Evolutionary conservation across 306 rosid genomes (phyloP).

Genomic region (Lagenaria siceraria): DNA sequence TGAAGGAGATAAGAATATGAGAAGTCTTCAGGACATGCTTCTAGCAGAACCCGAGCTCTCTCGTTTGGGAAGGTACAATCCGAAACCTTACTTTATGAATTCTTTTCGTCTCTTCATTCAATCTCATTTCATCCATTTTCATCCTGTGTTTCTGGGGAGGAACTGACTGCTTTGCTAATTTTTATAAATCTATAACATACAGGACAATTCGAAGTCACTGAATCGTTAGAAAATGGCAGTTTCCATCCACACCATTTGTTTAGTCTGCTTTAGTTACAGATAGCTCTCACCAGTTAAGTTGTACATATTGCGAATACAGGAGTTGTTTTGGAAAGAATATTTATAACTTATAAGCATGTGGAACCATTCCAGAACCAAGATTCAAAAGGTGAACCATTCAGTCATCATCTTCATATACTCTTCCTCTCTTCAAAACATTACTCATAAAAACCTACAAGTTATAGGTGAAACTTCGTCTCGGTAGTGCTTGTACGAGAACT

Average conservation of each 20-base stretch:
- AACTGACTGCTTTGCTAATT: conserved; percentile 3
- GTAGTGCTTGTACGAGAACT: background rate
- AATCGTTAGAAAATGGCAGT: background rate
- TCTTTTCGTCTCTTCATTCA: background rate
- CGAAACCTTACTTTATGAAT: background rate
- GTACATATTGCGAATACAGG: background rate
- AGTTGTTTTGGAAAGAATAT: background rate
- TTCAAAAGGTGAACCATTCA: background rate
- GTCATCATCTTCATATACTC: background rate
- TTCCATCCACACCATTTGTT: background rate
- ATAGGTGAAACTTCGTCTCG: background rate
- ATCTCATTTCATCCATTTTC: background rate
- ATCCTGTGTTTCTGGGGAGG: conserved; percentile 3
- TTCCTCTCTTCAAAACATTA: background rate
- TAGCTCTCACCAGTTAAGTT: background rate
- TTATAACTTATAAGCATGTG: background rate
- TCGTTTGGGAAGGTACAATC: conserved; percentile 62
- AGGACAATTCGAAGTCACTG: conserved; percentile 62
- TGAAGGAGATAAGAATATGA: conserved; percentile 24
- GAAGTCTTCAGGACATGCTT: conserved; percentile 66
- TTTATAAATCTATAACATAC: conserved; percentile 3
- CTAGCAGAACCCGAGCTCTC: conserved; percentile 83
- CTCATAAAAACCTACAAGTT: background rate
- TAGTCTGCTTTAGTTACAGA: background rate
- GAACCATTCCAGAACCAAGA: background rate